Conservation (phyloP, 2,329 filamentous ascomycete genomes). For the Phialocephala sp. region DNA sequence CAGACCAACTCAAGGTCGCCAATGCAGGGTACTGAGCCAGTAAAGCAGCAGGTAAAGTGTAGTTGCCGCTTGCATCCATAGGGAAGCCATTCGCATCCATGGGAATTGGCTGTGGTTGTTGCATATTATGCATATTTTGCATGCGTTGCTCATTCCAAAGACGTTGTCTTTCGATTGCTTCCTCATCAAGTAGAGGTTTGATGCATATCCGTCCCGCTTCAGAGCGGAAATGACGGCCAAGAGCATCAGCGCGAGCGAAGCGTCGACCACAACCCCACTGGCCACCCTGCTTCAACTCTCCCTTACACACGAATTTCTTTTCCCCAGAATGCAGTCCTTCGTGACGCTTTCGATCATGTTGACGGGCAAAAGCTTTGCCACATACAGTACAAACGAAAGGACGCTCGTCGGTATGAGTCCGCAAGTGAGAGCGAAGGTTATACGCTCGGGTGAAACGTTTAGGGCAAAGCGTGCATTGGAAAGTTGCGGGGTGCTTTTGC, state of each 20-base stretch:
- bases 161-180: conserved; percentile 81
- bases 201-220: conserved; percentile 97
- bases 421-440: conserved; percentile 91
- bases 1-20: conserved; percentile 86
- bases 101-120: conserved; percentile 63
- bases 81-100: conserved; percentile 66
- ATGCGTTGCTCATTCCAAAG: conserved; percentile 75
- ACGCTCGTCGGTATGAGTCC: conserved; percentile 95
- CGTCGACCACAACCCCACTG: conserved; percentile 93
- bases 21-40: conserved; percentile 91
- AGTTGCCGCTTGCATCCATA: conserved; percentile 62
- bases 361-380: conserved; percentile 94
- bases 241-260: conserved; percentile 92
- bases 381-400: conserved; percentile 98
- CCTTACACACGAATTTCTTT: conserved; percentile 98
- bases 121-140: conserved; percentile 65
- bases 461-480: conserved; percentile 91
- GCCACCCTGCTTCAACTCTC: conserved; percentile 80
- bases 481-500: conserved; percentile 97
- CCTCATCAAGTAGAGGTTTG: conserved; percentile 94
- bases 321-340: conserved; percentile 96
- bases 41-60: conserved; percentile 82
- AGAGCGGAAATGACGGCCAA: conserved; percentile 92
- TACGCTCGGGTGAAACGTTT: conserved; percentile 97
- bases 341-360: conserved; percentile 96